Conservation (phyloP, 176 grass and related monocot species). For the Melocanna baccifera region DNA sequence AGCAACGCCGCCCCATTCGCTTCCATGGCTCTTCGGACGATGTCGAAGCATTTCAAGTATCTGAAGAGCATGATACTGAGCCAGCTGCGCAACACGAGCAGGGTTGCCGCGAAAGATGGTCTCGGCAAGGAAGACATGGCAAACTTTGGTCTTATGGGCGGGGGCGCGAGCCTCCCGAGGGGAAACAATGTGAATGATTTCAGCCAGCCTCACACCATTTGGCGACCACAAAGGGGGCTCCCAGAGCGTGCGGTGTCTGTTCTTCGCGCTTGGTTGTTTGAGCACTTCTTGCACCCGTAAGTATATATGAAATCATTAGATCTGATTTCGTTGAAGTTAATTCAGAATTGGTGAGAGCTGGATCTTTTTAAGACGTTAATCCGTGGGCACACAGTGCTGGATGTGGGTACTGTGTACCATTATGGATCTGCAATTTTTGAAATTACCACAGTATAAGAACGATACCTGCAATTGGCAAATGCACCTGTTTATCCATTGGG, state of each 20-base stretch:
- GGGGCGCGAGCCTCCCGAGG: slow-evolving; percentile 39
- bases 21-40: slow-evolving; percentile 58
- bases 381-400: background rate
- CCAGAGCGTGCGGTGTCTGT: slow-evolving; percentile 91
- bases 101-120: slow-evolving; percentile 40
- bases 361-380: background rate
- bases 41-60: slow-evolving; percentile 87
- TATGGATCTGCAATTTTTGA: background rate
- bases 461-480: slow-evolving; percentile 41
- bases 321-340: background rate
- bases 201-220: slow-evolving; percentile 67
- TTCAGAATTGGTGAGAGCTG: background rate
- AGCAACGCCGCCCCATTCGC: slow-evolving; percentile 73
- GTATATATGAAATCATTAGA: slow-evolving; percentile 20
- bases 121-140: slow-evolving; percentile 50
- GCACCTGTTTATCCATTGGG: slow-evolving; percentile 9
- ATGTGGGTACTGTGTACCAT: slow-evolving; percentile 10
- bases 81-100: slow-evolving; percentile 58
- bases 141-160: slow-evolving; percentile 55
- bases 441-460: slow-evolving; percentile 23
- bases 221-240: slow-evolving; percentile 92
- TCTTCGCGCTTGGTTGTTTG: slow-evolving; percentile 92
- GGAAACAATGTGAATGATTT: slow-evolving; percentile 45
- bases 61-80: slow-evolving; percentile 64
- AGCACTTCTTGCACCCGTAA: slow-evolving; percentile 99